A percentile compares a stretch with the other conserved stretches of the same genome.
phyloP scores from a whole-genome alignment of 331 rosid species.

The Pyrus hybrid region DNA sequence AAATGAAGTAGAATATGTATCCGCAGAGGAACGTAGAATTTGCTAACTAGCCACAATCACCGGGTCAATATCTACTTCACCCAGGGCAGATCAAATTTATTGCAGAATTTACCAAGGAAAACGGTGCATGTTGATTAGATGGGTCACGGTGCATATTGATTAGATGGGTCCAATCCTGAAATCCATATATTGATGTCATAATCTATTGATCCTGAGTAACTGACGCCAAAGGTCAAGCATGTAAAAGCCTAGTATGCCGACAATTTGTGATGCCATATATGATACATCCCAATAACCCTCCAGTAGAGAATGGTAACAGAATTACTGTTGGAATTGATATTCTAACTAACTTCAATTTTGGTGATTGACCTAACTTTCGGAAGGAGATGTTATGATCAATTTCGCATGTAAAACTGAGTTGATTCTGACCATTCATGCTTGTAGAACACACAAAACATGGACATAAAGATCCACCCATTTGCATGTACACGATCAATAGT shows the following conservation, averaged over 20 bases:
- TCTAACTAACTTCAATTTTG: neutral
- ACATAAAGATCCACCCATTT: neutral
- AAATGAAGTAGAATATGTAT: too few relatives aligned
- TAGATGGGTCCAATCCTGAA: conserved; percentile 1
- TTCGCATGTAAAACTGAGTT: neutral
- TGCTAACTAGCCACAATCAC: neutral
- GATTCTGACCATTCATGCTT: accelerated
- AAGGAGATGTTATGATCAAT: neutral
- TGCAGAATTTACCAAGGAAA: neutral
- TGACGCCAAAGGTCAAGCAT: neutral
- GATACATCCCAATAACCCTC: neutral
- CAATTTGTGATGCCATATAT: conserved; percentile 3
- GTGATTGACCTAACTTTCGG: neutral
- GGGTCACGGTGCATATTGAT: conserved; percentile 1
- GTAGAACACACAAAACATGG: too few relatives aligned
- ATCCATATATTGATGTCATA: neutral
- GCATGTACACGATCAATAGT: neutral
- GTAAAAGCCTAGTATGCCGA: conserved; percentile 20
- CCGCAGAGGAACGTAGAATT: too few relatives aligned
- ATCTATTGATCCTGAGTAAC: neutral
- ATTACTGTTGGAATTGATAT: neutral
- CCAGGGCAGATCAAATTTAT: neutral
- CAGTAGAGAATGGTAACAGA: neutral
- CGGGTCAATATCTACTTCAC: neutral
- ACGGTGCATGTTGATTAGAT: neutral